Base-by-base conservation (phyloP, 208 protist genomes). In the Trypanosoma conorhini region DNA sequence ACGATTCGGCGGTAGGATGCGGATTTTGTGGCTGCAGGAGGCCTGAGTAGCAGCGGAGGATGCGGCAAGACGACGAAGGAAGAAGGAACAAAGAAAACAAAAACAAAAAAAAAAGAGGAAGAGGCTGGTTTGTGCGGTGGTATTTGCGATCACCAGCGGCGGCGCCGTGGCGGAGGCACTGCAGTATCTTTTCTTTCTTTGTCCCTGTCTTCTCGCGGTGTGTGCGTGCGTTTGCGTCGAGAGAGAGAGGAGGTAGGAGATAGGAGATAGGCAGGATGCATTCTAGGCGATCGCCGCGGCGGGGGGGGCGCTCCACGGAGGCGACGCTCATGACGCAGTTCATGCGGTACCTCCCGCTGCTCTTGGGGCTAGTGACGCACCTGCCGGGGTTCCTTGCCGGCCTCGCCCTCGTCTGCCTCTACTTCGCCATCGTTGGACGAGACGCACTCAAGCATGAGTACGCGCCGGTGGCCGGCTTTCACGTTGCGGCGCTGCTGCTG, bases 21-120 rank as follows among this genome's bases (percentile, higher is more conserved):
- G 87, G 38, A 83, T 96, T 38, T 67, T 96, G 42, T 96, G 90
- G 90, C 85, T 96, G 5, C 90, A 96, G 65, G 90, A 96, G 48
- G 72, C 77, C 0, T 96, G 84, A 42, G 26, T 31, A 7, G 33
- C 33, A 38, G 46, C 46, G 46, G 46, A n/a, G 46, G 15, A 51
- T 2, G 46, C 8, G 15, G 15, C 15, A 4, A 22, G 15, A 10
- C 15, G 46, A n/a, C 15, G 46, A 10, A 10, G 9, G 3, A n/a
- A 51, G 15, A 51, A 24, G 31, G 21, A 4, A 57, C 21, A 57
- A 57, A 57, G 8, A 31, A 28, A 57, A 28, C 1, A 17, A 10
- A 31, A 22, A 24, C 4, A 57, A 57, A 24, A 57, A 57, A 57
- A 13, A 33, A 7, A 7, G 33, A 7, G 33, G 7, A 7, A 38